These are phyloP conservation scores for Leccinum pellstonianum DNA, from an alignment of 768 basidiomycete species.

Conservation along the genomic window DNA sequence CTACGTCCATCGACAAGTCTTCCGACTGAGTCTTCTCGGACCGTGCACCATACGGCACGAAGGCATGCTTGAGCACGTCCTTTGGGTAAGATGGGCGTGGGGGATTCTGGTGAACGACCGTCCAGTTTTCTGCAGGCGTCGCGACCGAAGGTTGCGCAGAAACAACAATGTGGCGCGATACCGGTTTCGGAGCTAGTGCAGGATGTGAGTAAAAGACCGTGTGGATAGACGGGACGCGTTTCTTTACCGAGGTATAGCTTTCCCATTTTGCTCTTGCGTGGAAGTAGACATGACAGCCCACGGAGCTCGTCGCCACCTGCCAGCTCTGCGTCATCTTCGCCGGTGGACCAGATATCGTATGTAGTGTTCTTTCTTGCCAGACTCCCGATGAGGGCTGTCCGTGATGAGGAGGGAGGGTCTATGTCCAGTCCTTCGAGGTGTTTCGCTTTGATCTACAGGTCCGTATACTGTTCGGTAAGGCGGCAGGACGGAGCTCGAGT, in stretches of 20 bases:
- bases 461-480: background rate
- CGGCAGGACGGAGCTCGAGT: background rate
- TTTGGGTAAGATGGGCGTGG: constrained; percentile 56
- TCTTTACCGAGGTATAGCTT: constrained; percentile 54
- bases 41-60: constrained; percentile 60
- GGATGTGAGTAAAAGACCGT: constrained; percentile 34
- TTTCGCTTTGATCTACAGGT: constrained; percentile 59
- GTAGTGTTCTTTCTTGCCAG: constrained; percentile 52
- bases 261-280: constrained; percentile 59
- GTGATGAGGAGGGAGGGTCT: constrained; percentile 41
- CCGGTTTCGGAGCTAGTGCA: constrained; percentile 53
- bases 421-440: constrained; percentile 55
- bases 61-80: constrained; percentile 61
- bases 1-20: constrained; percentile 24
- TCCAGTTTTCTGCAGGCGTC: constrained; percentile 17
- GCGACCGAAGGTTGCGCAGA: constrained; percentile 44
- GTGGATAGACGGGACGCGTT: background rate
- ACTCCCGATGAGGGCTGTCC: constrained; percentile 44
- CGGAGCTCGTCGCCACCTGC: constrained; percentile 65
- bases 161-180: constrained; percentile 58
- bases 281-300: constrained; percentile 59
- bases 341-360: constrained; percentile 69
- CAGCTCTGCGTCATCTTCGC: constrained; percentile 34
- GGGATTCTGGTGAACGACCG: constrained; percentile 44
- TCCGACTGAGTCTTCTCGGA: constrained; percentile 1